Conservation (phyloP, 2,329 filamentous ascomycete species). For the Aspergillus sojae region DNA sequence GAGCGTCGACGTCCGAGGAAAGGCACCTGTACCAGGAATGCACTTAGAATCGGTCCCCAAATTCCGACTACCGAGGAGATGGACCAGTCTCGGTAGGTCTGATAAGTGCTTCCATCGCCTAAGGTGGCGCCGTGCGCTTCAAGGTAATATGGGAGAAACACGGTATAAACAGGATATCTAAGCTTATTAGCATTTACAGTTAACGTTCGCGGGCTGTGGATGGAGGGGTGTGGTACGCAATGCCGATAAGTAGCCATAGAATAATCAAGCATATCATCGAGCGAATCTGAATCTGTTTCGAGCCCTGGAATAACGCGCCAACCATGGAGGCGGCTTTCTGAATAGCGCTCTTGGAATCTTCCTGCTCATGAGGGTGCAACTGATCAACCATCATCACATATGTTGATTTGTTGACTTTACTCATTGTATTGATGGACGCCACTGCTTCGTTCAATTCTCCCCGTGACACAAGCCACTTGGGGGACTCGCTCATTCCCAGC, state of each 20-base stretch:
- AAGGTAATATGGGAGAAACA: conserved; percentile 70
- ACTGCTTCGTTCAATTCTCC: conserved; percentile 57
- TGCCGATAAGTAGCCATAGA: neutral
- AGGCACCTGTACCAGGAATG: neutral
- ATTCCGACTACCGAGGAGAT: conserved; percentile 62
- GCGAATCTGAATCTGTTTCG: neutral
- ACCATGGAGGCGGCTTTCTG: neutral
- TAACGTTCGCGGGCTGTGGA: neutral
- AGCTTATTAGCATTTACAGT: neutral
- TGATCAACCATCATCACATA: conserved; percentile 55
- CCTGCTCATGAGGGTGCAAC: neutral
- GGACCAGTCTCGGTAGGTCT: conserved; percentile 73
- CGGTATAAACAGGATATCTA: conserved; percentile 71
- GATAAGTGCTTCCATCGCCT: conserved; percentile 55
- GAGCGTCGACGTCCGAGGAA: neutral
- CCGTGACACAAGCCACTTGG: conserved; percentile 57
- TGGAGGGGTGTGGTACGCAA: neutral
- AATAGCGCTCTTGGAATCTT: neutral
- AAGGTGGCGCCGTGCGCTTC: conserved; percentile 60
- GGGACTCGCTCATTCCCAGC: neutral
- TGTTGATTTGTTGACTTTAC: conserved; percentile 55
- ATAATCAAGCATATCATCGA: neutral
- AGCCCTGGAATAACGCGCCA: neutral
- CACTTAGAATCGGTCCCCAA: neutral
- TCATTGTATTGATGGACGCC: conserved; percentile 52